Conservation (phyloP, 2,329 filamentous ascomycete genomes). For the Penicillium concentricum region DNA sequence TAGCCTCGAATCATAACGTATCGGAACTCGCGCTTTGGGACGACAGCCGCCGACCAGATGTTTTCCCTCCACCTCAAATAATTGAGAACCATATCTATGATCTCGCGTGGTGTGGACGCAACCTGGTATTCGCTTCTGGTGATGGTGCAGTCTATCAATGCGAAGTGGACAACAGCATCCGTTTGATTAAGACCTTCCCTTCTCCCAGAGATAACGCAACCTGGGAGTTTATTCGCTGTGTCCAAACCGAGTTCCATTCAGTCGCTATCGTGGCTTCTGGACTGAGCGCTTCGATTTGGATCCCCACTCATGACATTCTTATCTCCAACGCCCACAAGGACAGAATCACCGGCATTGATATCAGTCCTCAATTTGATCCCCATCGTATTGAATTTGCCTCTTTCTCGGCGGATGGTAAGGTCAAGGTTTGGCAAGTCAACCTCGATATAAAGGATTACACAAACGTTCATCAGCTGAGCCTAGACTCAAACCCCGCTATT, state of each 20-base stretch:
- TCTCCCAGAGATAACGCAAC: conserved; percentile 30
- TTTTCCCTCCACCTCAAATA: conserved; percentile 36
- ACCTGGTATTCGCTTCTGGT: conserved; percentile 41
- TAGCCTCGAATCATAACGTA: conserved; percentile 43
- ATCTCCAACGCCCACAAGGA: conserved; percentile 42
- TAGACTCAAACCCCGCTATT: conserved; percentile 41
- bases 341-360: conserved; percentile 45
- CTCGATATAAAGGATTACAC: conserved; percentile 37
- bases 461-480: conserved; percentile 37
- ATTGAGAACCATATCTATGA: conserved; percentile 44
- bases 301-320: conserved; percentile 45
- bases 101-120: conserved; percentile 42
- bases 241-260: conserved; percentile 27
- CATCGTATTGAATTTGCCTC: conserved; percentile 42
- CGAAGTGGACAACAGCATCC: conserved; percentile 39
- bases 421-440: conserved; percentile 47
- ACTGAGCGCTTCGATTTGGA: conserved; percentile 42
- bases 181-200: conserved; percentile 35
- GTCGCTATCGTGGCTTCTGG: conserved; percentile 43
- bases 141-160: conserved; percentile 43
- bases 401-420: conserved; percentile 46
- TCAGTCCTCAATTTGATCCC: conserved; percentile 36
- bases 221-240: conserved; percentile 45
- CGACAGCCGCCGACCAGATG: conserved; percentile 37
- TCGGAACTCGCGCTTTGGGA: conserved; percentile 48